These are phyloP conservation scores for Picochlorum sp. DNA, from an alignment of 139 green algal species.

Conservation along the genomic window DNA sequence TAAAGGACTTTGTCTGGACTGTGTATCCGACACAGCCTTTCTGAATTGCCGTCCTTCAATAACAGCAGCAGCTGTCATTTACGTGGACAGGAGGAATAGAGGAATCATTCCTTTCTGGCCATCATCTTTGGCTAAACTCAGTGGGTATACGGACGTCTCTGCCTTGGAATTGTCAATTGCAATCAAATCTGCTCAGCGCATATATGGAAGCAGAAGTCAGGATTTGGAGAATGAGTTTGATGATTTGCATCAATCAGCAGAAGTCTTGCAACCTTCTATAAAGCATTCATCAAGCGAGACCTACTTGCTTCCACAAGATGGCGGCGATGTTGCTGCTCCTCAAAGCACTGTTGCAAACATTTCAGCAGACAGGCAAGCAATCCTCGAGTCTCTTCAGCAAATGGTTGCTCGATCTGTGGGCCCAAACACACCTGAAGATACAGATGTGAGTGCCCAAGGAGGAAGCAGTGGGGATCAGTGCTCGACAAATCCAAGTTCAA, in stretches of 20 bases:
- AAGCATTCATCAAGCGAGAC: no score
- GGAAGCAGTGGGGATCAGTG: background rate
- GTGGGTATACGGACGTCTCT: conserved; percentile 66
- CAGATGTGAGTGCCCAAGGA: background rate
- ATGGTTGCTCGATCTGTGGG: background rate
- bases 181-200: conserved; percentile 64
- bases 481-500: background rate
- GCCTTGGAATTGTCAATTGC: conserved; percentile 64
- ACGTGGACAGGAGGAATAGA: conserved; percentile 59
- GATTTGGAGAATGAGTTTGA: background rate
- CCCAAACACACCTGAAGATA: background rate
- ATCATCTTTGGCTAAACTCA: conserved; percentile 69
- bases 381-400: background rate
- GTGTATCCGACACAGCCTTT: conserved; percentile 60
- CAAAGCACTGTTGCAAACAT: background rate
- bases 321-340: background rate
- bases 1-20: conserved; percentile 29
- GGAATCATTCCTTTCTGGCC: conserved; percentile 80
- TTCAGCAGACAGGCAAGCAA: background rate
- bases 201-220: conserved; percentile 12
- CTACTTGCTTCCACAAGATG: no score
- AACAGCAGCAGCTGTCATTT: conserved; percentile 68
- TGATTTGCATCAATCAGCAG: background rate
- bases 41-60: conserved; percentile 79
- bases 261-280: no score